phyloP scores from a whole-genome alignment of 2,329 filamentous ascomycete species.

The Colletotrichum coccodes region DNA sequence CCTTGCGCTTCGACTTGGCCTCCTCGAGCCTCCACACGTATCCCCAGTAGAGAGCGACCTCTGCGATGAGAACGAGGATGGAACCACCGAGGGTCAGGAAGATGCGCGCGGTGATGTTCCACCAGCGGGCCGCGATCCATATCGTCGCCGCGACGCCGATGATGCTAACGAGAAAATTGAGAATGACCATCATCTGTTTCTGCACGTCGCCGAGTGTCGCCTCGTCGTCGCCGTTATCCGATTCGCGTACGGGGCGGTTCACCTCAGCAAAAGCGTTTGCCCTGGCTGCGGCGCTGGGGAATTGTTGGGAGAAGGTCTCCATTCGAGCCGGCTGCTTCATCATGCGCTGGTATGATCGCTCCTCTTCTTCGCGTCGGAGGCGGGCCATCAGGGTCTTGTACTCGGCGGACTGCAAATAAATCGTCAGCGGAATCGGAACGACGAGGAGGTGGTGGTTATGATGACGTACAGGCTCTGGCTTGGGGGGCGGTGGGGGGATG shows the following conservation, averaged over 20 bases:
- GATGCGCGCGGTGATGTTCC: conserved; percentile 76
- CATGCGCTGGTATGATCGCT: conserved; percentile 84
- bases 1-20: conserved; percentile 71
- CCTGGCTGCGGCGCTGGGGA: conserved; percentile 58
- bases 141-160: conserved; percentile 80
- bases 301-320: conserved; percentile 70
- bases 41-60: conserved; percentile 80
- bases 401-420: conserved; percentile 71
- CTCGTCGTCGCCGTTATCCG: conserved; percentile 68
- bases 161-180: conserved; percentile 91
- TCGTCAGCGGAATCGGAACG: conserved; percentile 1
- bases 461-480: conserved; percentile 75
- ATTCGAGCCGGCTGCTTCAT: conserved; percentile 65
- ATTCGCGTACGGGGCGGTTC: conserved; percentile 56
- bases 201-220: conserved; percentile 79
- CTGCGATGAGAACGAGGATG: conserved; percentile 76
- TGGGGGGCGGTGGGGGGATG: conserved; percentile 81
- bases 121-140: conserved; percentile 82
- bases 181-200: conserved; percentile 83
- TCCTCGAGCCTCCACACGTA: conserved; percentile 79
- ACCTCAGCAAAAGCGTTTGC: conserved; percentile 66
- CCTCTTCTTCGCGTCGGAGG: conserved; percentile 85
- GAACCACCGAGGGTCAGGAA: conserved; percentile 78
- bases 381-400: conserved; percentile 90
- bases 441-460: neutral